Evolutionary conservation across 768 basidiomycete species (phyloP).

Genomic region (Thelephora aurantiotincta): DNA sequence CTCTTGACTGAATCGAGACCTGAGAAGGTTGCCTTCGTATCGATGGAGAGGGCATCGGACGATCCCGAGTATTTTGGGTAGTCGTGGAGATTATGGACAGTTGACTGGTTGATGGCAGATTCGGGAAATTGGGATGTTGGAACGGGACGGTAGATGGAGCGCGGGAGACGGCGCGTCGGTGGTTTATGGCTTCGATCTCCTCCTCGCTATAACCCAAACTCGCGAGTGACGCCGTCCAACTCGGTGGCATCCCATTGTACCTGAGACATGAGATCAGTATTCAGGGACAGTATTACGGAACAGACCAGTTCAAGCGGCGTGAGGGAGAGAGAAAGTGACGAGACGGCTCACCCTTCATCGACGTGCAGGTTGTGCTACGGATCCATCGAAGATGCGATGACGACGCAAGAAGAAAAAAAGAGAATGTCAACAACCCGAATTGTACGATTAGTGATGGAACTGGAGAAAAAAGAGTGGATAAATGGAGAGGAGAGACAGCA

Average conservation of each 20-base stretch:
- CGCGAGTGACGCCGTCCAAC: constrained; percentile 50
- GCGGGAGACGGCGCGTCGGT: constrained; percentile 17
- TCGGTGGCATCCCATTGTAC: constrained; percentile 54
- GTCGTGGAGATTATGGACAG: no score
- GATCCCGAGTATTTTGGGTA: no score
- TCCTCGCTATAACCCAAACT: constrained; percentile 53
- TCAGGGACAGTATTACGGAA: neutral
- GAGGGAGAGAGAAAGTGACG: neutral
- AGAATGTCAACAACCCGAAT: no score
- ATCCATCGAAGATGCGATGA: no score
- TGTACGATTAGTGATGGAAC: no score
- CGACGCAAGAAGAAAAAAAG: no score
- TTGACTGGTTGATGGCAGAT: no score
- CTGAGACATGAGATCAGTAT: constrained; percentile 16
- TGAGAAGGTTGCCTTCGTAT: no score
- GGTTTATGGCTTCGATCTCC: constrained; percentile 49
- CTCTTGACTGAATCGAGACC: no score
- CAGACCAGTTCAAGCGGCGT: neutral
- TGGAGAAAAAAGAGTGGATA: no score
- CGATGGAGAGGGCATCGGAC: no score
- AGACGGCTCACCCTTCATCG: constrained; percentile 43
- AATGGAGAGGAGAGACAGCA: no score
- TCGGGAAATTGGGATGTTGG: neutral
- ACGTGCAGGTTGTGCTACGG: constrained; percentile 65
- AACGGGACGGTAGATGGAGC: constrained; percentile 3